Evolutionary conservation across 192 early-diverging fungal species (phyloP), one percentile per base, ranked within the genome.

Genomic region (Mycoemilia scoparia): DNA sequence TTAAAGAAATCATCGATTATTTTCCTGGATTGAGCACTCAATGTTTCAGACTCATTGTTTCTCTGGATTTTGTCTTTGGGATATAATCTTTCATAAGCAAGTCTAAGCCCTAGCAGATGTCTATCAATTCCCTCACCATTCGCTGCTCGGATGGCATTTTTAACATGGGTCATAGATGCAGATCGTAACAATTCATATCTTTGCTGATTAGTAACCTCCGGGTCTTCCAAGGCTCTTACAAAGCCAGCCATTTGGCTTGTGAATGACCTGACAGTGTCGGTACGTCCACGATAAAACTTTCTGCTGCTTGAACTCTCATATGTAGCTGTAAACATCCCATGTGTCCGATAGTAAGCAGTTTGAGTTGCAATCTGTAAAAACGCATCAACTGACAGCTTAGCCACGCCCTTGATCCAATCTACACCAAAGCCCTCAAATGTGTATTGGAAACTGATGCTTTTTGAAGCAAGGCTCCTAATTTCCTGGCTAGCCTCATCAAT

Each of bases 231-330:
- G 14, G 84, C 55, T 35, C 77, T 74, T 34, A 91, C 88, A 74
- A 79, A 97, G 1, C 59, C 69, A 13, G 72, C 69, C 39, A 67
- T 72, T 28, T 93, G 90, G 21, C 46, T 57, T 10, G 67, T 68
- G 29, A 86, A 79, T 17, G 77, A 73, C 27, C 93, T 73, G 53
- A 79, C 77, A 5, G 87, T 88, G 52, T 98, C 93, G 16, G 93
- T 98, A 45, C 93, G 78, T 15, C 93, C 93, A 31, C 73, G 87
- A 25, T 71, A 73, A 67, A 82, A 98, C 64, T 82, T 83, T 48
- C 84, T 69, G 18, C 84, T 91, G 67, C 82, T 79, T 23, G 82
- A 87, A 43, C 76, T 75, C 59, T 98, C 93, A 57, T 98, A 98
- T 5, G 90, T 95, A 4, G 90, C 72, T 15, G 66, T 52, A 32